Evolutionary conservation across 176 grass and related monocot genomes (phyloP), one percentile per base, ranked within the genome.

Genomic region (Puccinellia tenuiflora): DNA sequence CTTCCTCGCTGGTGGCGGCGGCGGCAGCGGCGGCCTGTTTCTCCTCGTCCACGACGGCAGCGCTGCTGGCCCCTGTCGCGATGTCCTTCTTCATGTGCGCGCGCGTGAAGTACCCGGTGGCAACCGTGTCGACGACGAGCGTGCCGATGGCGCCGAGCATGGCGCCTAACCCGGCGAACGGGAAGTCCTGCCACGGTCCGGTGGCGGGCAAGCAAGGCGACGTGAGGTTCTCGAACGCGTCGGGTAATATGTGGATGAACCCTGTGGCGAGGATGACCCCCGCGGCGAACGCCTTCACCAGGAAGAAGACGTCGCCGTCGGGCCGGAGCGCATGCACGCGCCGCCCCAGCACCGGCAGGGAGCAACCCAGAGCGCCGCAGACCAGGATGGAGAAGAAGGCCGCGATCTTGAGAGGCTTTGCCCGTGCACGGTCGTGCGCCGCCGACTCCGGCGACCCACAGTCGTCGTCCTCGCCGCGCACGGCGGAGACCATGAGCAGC

Each of bases 121-220:
- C 89, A 16, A 94, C 2, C 14, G 89, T 91, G 38, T 94, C 92
- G 47, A 94, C 77, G 55, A 85, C 70, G 80, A 94, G 80, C 71
- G 92, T 91, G 17, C 76, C 89, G 31, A 94, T 81, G 55, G 89
- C 92, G 62, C 75, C 89, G 29, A 91, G 69, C 92, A 94, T 94
- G 69, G 92, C 92, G 0, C 75, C 86, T 43, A 93, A 48, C 0
- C 91, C 88, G 0, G 88, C 91, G 82, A 93, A 93, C 0, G 91
- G 91, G 28, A 93, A 93, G 5, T 25, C 1, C 67, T 60, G 2
- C 92, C 92, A 94, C 1, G 86, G 83, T 18, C 56, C 75, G 11
- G 7, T 24, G 35, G 9, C 26, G 5, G 74, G 40, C 21, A 94
- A 79, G 71, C 92, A 91, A 0, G 9, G 1, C 4, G 86, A 84